These are phyloP conservation scores for Tuber aestivum DNA, from an alignment of 495 filamentous ascomycete species.

Conservation along the genomic window DNA sequence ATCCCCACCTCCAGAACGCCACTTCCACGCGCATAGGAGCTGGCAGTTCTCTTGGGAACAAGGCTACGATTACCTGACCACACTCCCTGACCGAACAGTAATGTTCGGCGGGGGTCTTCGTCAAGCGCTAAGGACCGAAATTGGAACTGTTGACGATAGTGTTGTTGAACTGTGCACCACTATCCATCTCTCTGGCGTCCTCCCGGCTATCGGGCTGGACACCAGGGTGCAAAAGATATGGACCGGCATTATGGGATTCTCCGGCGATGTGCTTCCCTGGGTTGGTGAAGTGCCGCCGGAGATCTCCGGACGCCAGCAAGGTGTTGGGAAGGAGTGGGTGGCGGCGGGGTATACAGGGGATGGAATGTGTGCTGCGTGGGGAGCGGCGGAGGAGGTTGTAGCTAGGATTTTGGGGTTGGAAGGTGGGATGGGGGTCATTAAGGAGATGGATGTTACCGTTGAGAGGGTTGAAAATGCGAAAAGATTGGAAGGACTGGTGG, in stretches of 20 bases:
- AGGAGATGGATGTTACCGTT: slow-evolving; percentile 31
- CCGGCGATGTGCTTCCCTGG: slow-evolving; percentile 48
- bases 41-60: slow-evolving; percentile 44
- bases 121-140: slow-evolving; percentile 35
- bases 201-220: slow-evolving; percentile 22
- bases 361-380: slow-evolving; percentile 51
- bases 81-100: slow-evolving; percentile 40
- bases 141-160: slow-evolving; percentile 45
- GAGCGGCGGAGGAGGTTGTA: slow-evolving; percentile 46
- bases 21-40: slow-evolving; percentile 35
- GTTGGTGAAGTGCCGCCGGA: slow-evolving; percentile 46
- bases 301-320: slow-evolving; percentile 31
- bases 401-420: slow-evolving; percentile 44
- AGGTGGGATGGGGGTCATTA: slow-evolving; percentile 43
- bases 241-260: slow-evolving; percentile 49
- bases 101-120: slow-evolving; percentile 45
- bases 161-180: slow-evolving; percentile 29
- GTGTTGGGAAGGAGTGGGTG: slow-evolving; percentile 46
- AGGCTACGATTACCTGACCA: slow-evolving; percentile 35
- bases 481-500: slow-evolving; percentile 24
- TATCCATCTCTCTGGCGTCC: slow-evolving; percentile 37
- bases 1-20: slow-evolving; percentile 23
- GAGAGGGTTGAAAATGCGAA: slow-evolving; percentile 36
- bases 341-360: slow-evolving; percentile 49
- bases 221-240: slow-evolving; percentile 38